phyloP scores from a whole-genome alignment of 192 early-diverging fungal genomes.

The Physocladia obscura region DNA sequence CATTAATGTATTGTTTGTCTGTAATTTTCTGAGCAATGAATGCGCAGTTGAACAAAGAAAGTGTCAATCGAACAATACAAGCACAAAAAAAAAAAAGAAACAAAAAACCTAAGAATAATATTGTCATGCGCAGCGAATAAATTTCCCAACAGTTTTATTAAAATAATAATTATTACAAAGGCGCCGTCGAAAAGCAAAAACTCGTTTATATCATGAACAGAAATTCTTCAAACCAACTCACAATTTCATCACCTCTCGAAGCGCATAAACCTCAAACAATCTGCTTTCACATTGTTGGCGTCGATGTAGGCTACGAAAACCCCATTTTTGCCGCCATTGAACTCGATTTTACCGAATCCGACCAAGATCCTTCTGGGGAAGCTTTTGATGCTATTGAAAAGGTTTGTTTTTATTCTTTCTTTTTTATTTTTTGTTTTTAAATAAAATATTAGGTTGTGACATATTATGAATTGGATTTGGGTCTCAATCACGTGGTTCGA shows the following conservation, averaged over 20 bases:
- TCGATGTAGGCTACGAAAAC: conserved; percentile 99
- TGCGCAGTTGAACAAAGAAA: no score
- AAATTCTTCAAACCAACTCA: conserved; percentile 76
- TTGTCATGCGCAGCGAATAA: no score
- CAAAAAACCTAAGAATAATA: no score
- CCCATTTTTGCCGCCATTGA: conserved; percentile 96
- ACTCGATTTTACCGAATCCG: conserved; percentile 78
- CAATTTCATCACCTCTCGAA: conserved; percentile 94
- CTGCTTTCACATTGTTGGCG: conserved; percentile 76
- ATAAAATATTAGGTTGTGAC: conserved; percentile 59
- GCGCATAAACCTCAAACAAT: conserved; percentile 81
- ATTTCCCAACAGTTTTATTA: no score
- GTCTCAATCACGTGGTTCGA: conserved; percentile 96
- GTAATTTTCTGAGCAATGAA: no score
- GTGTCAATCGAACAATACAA: no score
- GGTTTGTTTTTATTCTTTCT: conserved; percentile 37
- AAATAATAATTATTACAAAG: no score
- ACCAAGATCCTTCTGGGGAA: conserved; percentile 72
- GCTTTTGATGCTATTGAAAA: conserved; percentile 72
- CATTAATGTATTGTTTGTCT: no score
- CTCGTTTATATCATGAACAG: conserved; percentile 96
- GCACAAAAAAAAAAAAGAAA: no score
- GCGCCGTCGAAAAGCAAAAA: conserved; percentile 89
- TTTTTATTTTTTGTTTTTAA: background rate
- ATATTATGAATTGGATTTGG: conserved; percentile 97